Percentiles rank a stretch among this genome's conserved stretches.
Evolutionary conservation across 441 rosid species (phyloP).

Genomic region (Gossypium davidsonii): DNA sequence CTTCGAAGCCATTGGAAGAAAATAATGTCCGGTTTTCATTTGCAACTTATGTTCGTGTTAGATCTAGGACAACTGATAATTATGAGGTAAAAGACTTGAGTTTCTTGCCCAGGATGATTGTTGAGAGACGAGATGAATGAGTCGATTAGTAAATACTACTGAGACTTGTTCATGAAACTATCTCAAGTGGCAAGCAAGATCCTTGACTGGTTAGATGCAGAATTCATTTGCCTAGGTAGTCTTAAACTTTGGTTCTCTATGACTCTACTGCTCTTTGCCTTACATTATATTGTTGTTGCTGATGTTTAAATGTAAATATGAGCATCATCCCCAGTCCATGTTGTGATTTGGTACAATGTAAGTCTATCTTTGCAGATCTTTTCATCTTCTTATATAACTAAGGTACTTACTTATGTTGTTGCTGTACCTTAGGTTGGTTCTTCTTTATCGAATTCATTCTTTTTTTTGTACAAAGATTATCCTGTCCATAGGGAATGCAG

Average conservation of each 20-base stretch:
- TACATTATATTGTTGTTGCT: too few species aligned
- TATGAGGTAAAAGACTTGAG: neutral
- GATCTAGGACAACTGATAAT: neutral
- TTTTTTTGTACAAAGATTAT: neutral
- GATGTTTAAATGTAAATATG: neutral
- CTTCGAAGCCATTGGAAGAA: constrained; percentile 12
- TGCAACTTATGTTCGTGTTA: constrained; percentile 14
- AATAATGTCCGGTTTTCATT: constrained; percentile 7
- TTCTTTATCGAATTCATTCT: neutral
- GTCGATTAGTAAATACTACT: neutral
- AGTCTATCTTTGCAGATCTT: neutral
- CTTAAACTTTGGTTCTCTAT: neutral
- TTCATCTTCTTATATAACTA: neutral
- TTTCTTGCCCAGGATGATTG: constrained; percentile 10
- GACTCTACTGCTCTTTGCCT: neutral
- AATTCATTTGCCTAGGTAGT: neutral
- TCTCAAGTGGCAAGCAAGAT: neutral
- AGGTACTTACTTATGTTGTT: neutral
- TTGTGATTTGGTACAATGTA: neutral
- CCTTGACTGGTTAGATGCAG: neutral
- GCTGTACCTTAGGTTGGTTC: neutral
- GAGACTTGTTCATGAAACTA: neutral
- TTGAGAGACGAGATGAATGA: neutral
- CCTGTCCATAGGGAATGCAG: neutral
- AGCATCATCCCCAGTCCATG: neutral